phyloP scores from a whole-genome alignment of 2,329 filamentous ascomycete species.

The Penicillium decumbens region DNA sequence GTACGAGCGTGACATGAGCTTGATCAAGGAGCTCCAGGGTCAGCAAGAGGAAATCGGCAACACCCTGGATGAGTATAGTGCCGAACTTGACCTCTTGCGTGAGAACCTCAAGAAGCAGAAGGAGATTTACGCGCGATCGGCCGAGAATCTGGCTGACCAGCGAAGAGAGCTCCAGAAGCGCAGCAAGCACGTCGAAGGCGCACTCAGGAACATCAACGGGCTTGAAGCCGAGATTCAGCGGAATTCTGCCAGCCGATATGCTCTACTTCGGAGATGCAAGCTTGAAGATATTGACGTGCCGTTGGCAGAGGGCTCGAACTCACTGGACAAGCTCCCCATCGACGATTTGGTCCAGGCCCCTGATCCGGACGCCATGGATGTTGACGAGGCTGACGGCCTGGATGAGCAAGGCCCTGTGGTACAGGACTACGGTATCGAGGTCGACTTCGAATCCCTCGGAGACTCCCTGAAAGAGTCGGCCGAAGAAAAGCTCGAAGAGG shows the following conservation, averaged over 20 bases:
- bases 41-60: conserved; percentile 72
- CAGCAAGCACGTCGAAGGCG: conserved; percentile 74
- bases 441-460: conserved; percentile 77
- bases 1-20: conserved; percentile 60
- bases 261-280: conserved; percentile 79
- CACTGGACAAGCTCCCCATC: conserved; percentile 77
- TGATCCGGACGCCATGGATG: conserved; percentile 86
- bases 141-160: conserved; percentile 70
- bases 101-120: conserved; percentile 67
- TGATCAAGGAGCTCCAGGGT: conserved; percentile 65
- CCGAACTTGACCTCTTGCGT: conserved; percentile 70
- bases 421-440: conserved; percentile 85
- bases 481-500: conserved; percentile 66
- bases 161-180: conserved; percentile 76
- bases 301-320: conserved; percentile 63
- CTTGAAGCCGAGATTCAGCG: conserved; percentile 85
- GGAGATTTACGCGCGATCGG: conserved; percentile 63
- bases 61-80: conserved; percentile 66
- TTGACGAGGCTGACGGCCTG: conserved; percentile 61
- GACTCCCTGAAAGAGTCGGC: conserved; percentile 75
- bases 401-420: conserved; percentile 57
- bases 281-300: conserved; percentile 90
- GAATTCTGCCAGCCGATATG: conserved; percentile 77
- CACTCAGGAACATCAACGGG: conserved; percentile 67
- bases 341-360: conserved; percentile 69